A percentile compares a stretch with the other conserved stretches of the same genome.
Evolutionary conservation across 1,284 basidiomycete genomes (phyloP).

Genomic region (Amylostereum chailletii): DNA sequence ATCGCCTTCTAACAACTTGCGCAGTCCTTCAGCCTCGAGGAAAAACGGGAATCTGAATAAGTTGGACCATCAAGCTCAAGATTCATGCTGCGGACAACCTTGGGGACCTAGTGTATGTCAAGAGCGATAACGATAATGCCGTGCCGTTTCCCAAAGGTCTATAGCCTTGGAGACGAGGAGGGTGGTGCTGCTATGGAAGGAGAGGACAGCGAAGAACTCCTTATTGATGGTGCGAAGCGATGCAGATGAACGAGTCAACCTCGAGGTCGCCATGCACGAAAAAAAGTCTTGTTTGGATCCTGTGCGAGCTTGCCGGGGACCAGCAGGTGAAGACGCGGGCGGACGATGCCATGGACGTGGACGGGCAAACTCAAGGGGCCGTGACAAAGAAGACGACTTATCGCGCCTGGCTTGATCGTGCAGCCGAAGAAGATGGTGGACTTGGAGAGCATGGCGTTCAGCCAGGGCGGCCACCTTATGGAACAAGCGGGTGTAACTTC

Average conservation of each 20-base stretch:
- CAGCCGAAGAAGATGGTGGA: constrained; percentile 86
- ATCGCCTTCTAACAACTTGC: no score
- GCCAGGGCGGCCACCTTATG: constrained; percentile 94
- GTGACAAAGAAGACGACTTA: constrained; percentile 82
- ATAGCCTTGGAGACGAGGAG: no score
- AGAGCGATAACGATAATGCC: no score
- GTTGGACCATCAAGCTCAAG: no score
- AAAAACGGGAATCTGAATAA: no score
- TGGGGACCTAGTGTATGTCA: no score
- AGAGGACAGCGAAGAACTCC: no score
- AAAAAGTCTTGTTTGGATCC: constrained; percentile 93
- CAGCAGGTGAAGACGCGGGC: neutral
- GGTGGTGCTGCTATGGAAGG: no score
- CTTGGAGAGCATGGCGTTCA: constrained; percentile 92
- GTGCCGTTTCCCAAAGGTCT: no score
- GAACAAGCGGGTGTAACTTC: constrained; percentile 96
- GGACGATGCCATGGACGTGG: constrained; percentile 73
- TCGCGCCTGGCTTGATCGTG: constrained; percentile 82
- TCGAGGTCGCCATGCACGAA: constrained; percentile 99
- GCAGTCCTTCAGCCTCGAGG: no score
- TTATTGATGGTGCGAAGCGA: constrained; percentile 23
- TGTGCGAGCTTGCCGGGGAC: constrained; percentile 80
- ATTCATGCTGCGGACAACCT: no score
- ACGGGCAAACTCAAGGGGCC: constrained; percentile 33
- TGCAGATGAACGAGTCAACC: constrained; percentile 85